Percentiles rank a stretch among this genome's conserved stretches.
phyloP scores from a whole-genome alignment of 2,329 filamentous ascomycete genomes.

The Cryphonectria japonica region DNA sequence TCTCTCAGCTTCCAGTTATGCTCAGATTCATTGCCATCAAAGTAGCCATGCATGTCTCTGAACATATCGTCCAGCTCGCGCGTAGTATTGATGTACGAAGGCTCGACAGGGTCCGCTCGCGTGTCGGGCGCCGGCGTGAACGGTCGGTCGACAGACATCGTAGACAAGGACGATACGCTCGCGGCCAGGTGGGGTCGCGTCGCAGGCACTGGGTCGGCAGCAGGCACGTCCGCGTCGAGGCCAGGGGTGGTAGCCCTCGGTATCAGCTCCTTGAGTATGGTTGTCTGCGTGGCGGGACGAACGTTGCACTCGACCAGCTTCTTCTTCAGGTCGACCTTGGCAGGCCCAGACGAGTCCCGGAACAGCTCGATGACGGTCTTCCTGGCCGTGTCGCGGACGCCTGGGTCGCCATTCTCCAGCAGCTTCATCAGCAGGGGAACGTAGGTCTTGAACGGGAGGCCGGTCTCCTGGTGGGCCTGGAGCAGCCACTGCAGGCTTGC shows the following conservation, averaged over 20 bases:
- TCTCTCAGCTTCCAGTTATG: slow-evolving; percentile 90
- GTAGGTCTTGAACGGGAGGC: slow-evolving; percentile 79
- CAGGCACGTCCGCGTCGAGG: slow-evolving; percentile 16
- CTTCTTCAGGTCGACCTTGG: slow-evolving; percentile 86
- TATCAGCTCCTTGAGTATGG: slow-evolving; percentile 76
- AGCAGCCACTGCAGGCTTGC: slow-evolving; percentile 83
- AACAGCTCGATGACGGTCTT: slow-evolving; percentile 85
- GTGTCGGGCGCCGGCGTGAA: slow-evolving; percentile 66
- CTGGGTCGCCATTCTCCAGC: slow-evolving; percentile 86
- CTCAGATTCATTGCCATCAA: slow-evolving; percentile 88
- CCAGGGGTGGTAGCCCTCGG: slow-evolving; percentile 44
- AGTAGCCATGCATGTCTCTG: slow-evolving; percentile 76
- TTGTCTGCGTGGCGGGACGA: slow-evolving; percentile 80
- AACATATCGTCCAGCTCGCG: slow-evolving; percentile 89
- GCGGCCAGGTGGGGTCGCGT: slow-evolving; percentile 50
- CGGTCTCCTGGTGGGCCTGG: slow-evolving; percentile 81
- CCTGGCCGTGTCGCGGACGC: slow-evolving; percentile 85
- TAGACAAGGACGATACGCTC: slow-evolving; percentile 59
- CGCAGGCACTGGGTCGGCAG: slow-evolving; percentile 38
- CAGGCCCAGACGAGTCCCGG: slow-evolving; percentile 76
- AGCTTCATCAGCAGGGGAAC: slow-evolving; percentile 83
- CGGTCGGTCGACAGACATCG: slow-evolving; percentile 54
- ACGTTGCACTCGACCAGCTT: slow-evolving; percentile 85
- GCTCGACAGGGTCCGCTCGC: slow-evolving; percentile 73
- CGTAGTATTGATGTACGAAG: slow-evolving; percentile 80